These are phyloP conservation scores for Aphanocladium album DNA, from an alignment of 2,329 filamentous ascomycete genomes.

Conservation along the genomic window DNA sequence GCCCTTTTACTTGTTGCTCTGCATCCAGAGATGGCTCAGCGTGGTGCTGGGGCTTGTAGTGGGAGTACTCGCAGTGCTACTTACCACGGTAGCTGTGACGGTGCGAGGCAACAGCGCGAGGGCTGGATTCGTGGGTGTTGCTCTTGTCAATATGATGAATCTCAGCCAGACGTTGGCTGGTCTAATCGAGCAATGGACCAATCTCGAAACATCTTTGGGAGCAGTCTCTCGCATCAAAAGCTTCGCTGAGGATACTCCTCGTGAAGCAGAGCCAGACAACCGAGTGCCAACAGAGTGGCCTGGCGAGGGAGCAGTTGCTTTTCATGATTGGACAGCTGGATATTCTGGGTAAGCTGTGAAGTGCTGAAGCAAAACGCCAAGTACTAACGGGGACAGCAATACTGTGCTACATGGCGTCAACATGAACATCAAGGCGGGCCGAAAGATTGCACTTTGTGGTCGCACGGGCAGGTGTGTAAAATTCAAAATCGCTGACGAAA, in stretches of 20 bases:
- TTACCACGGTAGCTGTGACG: conserved; percentile 37
- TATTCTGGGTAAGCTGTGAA: neutral
- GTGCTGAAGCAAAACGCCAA: neutral
- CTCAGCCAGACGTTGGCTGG: conserved; percentile 17
- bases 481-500: no score
- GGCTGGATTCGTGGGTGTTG: conserved; percentile 15
- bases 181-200: conserved; percentile 6
- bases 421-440: neutral
- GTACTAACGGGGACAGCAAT: neutral
- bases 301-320: neutral
- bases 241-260: conserved; percentile 3
- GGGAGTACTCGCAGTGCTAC: conserved; percentile 40
- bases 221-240: conserved; percentile 10
- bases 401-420: neutral
- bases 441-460: conserved; percentile 1
- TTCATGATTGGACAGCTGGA: conserved; percentile 1
- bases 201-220: conserved; percentile 6
- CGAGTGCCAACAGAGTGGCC: neutral
- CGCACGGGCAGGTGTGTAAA: conserved; percentile 1
- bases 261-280: neutral
- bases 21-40: conserved; percentile 33
- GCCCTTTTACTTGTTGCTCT: conserved; percentile 7
- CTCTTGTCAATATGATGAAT: conserved; percentile 20
- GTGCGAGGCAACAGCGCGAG: conserved; percentile 7
- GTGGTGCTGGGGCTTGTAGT: conserved; percentile 47